These are phyloP conservation scores for Rhodamnia argentea DNA, from an alignment of 345 rosid genomes.

Conservation along the genomic window DNA sequence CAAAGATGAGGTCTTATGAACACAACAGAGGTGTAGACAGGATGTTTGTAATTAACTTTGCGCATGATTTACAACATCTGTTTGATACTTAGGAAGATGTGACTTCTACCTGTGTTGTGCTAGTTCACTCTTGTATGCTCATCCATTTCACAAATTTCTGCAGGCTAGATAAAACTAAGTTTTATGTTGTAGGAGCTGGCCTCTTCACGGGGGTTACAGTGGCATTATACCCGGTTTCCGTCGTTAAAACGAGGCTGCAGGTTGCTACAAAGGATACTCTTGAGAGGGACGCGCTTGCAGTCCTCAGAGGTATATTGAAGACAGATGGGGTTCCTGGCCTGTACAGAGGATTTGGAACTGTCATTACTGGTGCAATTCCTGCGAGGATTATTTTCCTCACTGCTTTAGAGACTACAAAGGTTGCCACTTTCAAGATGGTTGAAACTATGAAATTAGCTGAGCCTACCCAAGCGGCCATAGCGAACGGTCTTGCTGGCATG, in stretches of 20 bases:
- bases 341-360: slow-evolving; percentile 93
- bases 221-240: slow-evolving; percentile 84
- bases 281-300: slow-evolving; percentile 73
- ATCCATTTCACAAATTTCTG: slow-evolving; percentile 10
- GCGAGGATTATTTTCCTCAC: slow-evolving; percentile 85
- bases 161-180: slow-evolving; percentile 92
- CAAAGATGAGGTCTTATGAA: background rate
- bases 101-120: background rate
- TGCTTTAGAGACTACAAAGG: slow-evolving; percentile 83
- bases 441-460: slow-evolving; percentile 58
- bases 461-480: slow-evolving; percentile 83
- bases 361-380: slow-evolving; percentile 85
- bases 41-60: background rate
- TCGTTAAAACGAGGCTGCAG: slow-evolving; percentile 88
- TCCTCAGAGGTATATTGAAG: slow-evolving; percentile 54
- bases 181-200: slow-evolving; percentile 90
- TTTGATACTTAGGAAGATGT: background rate
- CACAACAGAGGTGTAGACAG: background rate
- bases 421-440: slow-evolving; percentile 58
- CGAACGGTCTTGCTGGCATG: slow-evolving; percentile 96
- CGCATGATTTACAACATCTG: background rate
- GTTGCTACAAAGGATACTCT: slow-evolving; percentile 79
- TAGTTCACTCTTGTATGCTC: background rate
- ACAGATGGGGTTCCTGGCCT: slow-evolving; percentile 92
- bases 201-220: slow-evolving; percentile 91